Evolutionary conservation across 768 basidiomycete genomes (phyloP), one percentile per base, ranked within the genome.

Genomic region (Suillus americanus): DNA sequence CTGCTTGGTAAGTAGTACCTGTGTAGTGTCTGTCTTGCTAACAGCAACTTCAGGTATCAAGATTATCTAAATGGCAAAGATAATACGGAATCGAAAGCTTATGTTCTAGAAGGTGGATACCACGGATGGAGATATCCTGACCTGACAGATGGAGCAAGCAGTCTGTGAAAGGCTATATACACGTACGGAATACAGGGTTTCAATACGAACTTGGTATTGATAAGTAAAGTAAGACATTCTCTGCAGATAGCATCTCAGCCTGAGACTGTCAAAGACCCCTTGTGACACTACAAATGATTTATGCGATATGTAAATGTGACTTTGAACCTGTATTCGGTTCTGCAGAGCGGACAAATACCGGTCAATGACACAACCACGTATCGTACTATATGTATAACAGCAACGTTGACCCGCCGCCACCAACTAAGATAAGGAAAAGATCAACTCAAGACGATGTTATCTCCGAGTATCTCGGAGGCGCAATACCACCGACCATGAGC

Each of bases 1-100:
- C 85, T 23, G 81, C 80, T 71, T 87, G 85, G 86, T 86, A 71
- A 38, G 77, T 28, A 40, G n/a, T 5, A 40, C 41, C 2, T 30
- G 25, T 20, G 14, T 18, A 6, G 41, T 20, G 57, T 59, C 25
- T 20, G 18, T 28, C 25, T 41, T 12, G 57, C 28, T 59, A 7
- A 12, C 60, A 30, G 43, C 13, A 20, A 53, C 23, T 46, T 9
- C 53, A 85, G 84, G 84, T 85, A 85, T 67, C 83, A 83, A 69
- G 82, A 85, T 66, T 79, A 80, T 64, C 72, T 85, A 37, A 71
- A 83, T 60, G 67, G 65, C 63, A 70, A 64, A 50, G 74, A 64
- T 14, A 69, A 63, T 59, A 74, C 70, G 45, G 57, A 69, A 41
- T 83, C 83, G 6, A 77, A 73, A 55, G 81, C 81, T 2, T 78